Base-by-base conservation (phyloP, 371 early-diverging fungal genomes). In the Rhizomucor miehei region DNA sequence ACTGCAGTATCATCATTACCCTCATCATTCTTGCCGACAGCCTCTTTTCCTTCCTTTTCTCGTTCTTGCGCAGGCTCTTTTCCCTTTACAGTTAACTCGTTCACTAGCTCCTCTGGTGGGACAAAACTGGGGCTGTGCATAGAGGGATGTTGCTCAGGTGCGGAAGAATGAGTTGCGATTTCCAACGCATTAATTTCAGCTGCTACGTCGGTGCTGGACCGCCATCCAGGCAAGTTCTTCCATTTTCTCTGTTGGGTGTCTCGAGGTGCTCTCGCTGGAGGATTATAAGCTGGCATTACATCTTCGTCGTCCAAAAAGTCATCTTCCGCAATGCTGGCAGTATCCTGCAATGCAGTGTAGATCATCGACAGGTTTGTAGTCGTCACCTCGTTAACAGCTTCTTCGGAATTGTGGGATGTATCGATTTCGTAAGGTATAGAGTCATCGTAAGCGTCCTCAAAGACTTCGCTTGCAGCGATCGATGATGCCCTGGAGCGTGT, bases 361-460 rank as follows among this genome's bases (percentile, higher is more conserved):
- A 25, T 25, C 25, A 13, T 34, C 19, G 45, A 45, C 45, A 45
- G n/a, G 34, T 13, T 51, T 12, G 40, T 48, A 17, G 51, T 51
- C 34, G 50, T 34, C 6, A 48, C 34, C n/a, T 48, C 36, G 34
- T 48, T 37, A 1, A 11, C 14, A 11, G 29, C 48, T 12, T 21
- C 16, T 35, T 48, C 45, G 3, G 20, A 44, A 19, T 53, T 36
- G 44, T 44, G 36, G 6, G 46, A 21, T 8, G 51, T 45, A 13
- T 38, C 39, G 39, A 51, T 29, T 23, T 51, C 57, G 11, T 25
- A 44, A 16, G 46, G 44, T 23, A 52, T 52, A 21, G 51, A 48
- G 35, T 62, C 57, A 29, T 62, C 57, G 21, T 52, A 52, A 5
- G 62, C 62, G 24, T 62, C 62, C 38, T 62, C 62, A 52, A 62